A percentile compares a stretch with the other conserved stretches of the same genome.
phyloP scores from a whole-genome alignment of 164 flowering plant species.

The Tetrastigma voinierianum region DNA sequence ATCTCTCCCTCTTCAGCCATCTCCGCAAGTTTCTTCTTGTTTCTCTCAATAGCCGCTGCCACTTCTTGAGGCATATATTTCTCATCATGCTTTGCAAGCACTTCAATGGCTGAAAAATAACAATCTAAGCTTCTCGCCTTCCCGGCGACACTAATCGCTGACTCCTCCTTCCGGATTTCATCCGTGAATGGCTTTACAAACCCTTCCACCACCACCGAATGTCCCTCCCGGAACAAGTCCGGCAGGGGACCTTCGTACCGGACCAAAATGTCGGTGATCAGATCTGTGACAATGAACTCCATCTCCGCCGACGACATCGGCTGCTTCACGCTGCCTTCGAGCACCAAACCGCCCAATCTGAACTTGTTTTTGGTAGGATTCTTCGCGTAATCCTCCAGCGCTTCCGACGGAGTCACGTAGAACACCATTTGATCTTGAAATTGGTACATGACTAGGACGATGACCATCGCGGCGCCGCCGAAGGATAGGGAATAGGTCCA shows the following conservation, averaged over 20 bases:
- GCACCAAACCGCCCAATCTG: constrained; percentile 80
- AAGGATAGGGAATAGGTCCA: constrained; percentile 84
- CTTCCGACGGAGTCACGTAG: constrained; percentile 83
- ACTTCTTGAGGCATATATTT: constrained; percentile 94
- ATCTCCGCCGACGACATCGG: constrained; percentile 59
- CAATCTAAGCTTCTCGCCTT: constrained; percentile 68
- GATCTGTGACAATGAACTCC: constrained; percentile 82
- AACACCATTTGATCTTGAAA: constrained; percentile 86
- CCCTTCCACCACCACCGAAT: constrained; percentile 91
- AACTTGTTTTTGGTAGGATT: constrained; percentile 65
- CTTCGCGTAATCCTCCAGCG: constrained; percentile 46
- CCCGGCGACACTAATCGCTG: constrained; percentile 32
- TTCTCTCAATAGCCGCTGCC: constrained; percentile 79
- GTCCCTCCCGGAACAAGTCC: constrained; percentile 90
- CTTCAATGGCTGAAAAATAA: constrained; percentile 73
- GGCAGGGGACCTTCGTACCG: constrained; percentile 73
- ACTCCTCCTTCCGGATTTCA: constrained; percentile 26
- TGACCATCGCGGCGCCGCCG: constrained; percentile 74
- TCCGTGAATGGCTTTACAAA: constrained; percentile 60
- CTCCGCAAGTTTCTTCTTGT: constrained; percentile 46
- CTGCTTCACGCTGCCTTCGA: constrained; percentile 73
- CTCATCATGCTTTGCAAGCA: constrained; percentile 94
- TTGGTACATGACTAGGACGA: constrained; percentile 59
- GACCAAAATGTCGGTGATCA: constrained; percentile 76
- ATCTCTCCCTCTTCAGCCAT: constrained; percentile 20